Evolutionary conservation across 176 grass and related monocot species (phyloP).

Genomic region (Cocos nucifera): DNA sequence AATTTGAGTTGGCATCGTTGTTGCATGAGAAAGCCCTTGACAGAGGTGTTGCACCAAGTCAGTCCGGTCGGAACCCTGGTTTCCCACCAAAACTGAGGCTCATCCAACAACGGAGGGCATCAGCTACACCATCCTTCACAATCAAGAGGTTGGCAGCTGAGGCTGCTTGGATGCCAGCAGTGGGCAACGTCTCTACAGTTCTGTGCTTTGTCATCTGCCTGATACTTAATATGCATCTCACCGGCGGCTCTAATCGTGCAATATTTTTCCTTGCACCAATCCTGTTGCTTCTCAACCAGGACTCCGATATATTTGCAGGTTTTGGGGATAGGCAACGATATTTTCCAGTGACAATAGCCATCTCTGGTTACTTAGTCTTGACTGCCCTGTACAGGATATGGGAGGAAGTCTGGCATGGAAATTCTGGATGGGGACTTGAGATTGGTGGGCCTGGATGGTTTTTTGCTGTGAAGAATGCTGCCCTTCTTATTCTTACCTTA

Average conservation of each 20-base stretch:
- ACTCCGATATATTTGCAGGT: constrained; percentile 84
- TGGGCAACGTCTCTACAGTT: constrained; percentile 84
- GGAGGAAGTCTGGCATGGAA: constrained; percentile 69
- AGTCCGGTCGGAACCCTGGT: constrained; percentile 36
- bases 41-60: constrained; percentile 36
- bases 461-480: constrained; percentile 74
- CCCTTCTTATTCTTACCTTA: constrained; percentile 74
- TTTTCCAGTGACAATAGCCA: constrained; percentile 67
- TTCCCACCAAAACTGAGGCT: constrained; percentile 74
- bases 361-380: constrained; percentile 75
- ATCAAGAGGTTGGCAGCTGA: constrained; percentile 91
- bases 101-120: constrained; percentile 74
- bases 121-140: constrained; percentile 67
- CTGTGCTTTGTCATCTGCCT: constrained; percentile 89
- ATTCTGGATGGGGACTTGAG: constrained; percentile 63
- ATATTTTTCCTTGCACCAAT: constrained; percentile 96
- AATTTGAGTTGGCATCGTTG: constrained; percentile 80
- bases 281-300: constrained; percentile 88
- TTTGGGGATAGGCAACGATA: constrained; percentile 96
- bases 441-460: constrained; percentile 81
- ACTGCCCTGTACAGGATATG: constrained; percentile 77
- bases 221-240: constrained; percentile 74
- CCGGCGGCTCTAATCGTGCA: constrained; percentile 78
- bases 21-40: constrained; percentile 61
- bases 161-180: constrained; percentile 95